Evolutionary conservation across 148 eudicot species (phyloP), one percentile per base, ranked within the genome.

Genomic region (Fagopyrum homotropicum): DNA sequence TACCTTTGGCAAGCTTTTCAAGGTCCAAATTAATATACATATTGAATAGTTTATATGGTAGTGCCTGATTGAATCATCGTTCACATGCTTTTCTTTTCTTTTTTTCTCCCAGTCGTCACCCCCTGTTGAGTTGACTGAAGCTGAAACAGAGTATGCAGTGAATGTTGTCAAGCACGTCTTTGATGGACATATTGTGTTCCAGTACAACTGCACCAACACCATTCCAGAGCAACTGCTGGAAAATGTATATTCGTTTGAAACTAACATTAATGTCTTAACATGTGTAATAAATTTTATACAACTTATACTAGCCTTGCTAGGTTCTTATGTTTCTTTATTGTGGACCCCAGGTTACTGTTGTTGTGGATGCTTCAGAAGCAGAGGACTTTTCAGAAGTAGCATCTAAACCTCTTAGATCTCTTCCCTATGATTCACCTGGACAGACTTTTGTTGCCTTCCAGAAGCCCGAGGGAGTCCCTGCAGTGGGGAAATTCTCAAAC

Each of bases 201-300:
- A 95, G 84, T 95, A 89, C 91, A 95, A 92, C 79, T 92, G 97
- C 96, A 92, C 97, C 49, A 95, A 95, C 79, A 92, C 99, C 30
- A 90, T 95, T 30, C 97, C 97, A 55, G 97, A 95, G 82, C 97
- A 90, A 84, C 84, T 92, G 46, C 78, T 92, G 55, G 99, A 95
- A 86, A 86, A 95, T 82, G 99, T 95, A 92, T 81, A 76, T 63
- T 35, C 40, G 68, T 63, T 63, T 63, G 46, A 40, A 12, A 40
- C 19, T 29, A 29, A 15, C 43, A 43, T 45, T 40, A 66, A 9
- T 4, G 12, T 35, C 47, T 40, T 66, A 66, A 66, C 47, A 43
- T 43, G 47, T 35, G 71, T 17, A 12, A 6, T 66, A 22, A 22
- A 2, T 35, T 1, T 35, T 35, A 35, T 35, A 35, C 40, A 35